Base-by-base conservation (phyloP, 2,329 filamentous ascomycete species). In the Pyrenochaeta sp. region DNA sequence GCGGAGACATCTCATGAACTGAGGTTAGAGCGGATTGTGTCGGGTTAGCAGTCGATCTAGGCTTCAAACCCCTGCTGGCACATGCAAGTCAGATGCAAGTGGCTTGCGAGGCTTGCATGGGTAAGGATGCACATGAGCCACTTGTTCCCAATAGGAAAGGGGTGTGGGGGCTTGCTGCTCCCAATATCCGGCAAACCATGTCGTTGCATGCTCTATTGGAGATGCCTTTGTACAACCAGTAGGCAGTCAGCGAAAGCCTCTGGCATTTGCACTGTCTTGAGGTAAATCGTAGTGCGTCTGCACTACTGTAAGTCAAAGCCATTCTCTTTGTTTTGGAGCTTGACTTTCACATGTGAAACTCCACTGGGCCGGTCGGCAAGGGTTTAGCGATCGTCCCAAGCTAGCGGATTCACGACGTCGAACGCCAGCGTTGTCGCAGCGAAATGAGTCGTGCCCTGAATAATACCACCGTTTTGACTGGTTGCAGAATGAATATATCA, bases 1-100 rank as follows among this genome's bases (percentile, higher is more conserved):
- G 55, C 47, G 53, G 57, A 28, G n/a, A 15, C 30, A 4, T 15
- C 25, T 50, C 22, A 36, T 12, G 45, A 51, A 52, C 52, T 45
- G 48, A 56, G 56, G 60, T 59, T 67, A 59, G 54, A 44, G 55
- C 59, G 59, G 52, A 42, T 53, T 56, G 32, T 53, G 60, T 55
- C 52, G 60, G 58, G 54, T 59, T 56, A 64, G 62, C 50, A 60
- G 46, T 44, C 57, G 60, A 56, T 70, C 67, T 66, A 62, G 68
- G 63, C 68, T 64, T 44, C n/a, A 34, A n/a, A 65, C 58, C 59
- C 68, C 55, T 62, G 65, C 47, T 24, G 15, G 37, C 59, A 48
- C 50, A 59, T 71, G 69, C 68, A 68, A 68, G 67, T 69, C 62
- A 71, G 61, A 68, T 65, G 61, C 61, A 61, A 59, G 65, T 66